Evolutionary conservation across 805 yeast genomes (phyloP).

Genomic region (Sungouiella blattae): DNA sequence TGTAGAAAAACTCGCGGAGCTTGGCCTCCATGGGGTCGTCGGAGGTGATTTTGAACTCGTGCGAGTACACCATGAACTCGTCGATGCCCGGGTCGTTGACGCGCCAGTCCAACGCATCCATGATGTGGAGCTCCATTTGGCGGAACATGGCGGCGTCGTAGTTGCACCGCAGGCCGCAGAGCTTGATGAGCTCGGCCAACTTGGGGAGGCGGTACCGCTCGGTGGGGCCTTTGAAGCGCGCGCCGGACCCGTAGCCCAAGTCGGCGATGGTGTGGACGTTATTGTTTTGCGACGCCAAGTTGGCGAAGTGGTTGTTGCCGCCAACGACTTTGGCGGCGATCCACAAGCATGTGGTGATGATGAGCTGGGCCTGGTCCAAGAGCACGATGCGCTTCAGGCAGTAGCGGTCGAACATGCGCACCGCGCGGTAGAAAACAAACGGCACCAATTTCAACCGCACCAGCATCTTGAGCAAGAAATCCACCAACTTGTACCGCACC

Average conservation of each 20-base stretch:
- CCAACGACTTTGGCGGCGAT: conserved; percentile 82
- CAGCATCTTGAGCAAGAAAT: conserved; percentile 73
- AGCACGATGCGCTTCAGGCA: conserved; percentile 83
- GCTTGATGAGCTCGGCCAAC: conserved; percentile 56
- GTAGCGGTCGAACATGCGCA: conserved; percentile 83
- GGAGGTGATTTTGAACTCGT: conserved; percentile 38
- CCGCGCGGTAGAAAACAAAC: conserved; percentile 63
- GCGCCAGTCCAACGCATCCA: conserved; percentile 69
- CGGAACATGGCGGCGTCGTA: conserved; percentile 45
- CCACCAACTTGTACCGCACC: conserved; percentile 71
- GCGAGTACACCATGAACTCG: conserved; percentile 29
- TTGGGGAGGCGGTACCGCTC: conserved; percentile 70
- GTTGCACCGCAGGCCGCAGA: conserved; percentile 62
- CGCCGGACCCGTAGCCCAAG: conserved; percentile 48
- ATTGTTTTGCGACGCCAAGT: conserved; percentile 19
- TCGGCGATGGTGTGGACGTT: conserved; percentile 31
- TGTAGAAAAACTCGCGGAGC: conserved; percentile 35
- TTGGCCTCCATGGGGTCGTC: conserved; percentile 4
- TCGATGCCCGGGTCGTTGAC: conserved; percentile 57
- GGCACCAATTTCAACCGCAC: conserved; percentile 62
- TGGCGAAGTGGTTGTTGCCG: conserved; percentile 66
- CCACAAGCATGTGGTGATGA: conserved; percentile 91
- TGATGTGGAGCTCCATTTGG: conserved; percentile 77
- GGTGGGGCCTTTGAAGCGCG: conserved; percentile 64
- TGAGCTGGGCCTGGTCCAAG: conserved; percentile 83